Base-by-base conservation (phyloP, 1,284 basidiomycete genomes). In the Jaminaea rosea region DNA sequence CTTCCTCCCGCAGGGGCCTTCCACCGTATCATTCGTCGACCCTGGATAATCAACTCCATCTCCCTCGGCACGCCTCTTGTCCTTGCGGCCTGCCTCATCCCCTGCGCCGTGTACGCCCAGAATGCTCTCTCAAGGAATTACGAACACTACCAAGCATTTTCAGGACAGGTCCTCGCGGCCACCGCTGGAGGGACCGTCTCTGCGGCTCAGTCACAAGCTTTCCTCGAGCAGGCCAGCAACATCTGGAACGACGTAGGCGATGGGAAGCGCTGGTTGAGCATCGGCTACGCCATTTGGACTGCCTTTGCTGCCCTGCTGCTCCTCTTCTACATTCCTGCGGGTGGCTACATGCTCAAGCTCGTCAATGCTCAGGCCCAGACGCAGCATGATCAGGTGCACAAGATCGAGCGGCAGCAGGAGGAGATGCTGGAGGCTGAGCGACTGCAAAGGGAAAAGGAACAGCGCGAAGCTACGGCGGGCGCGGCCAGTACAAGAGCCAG, bases 271-370 rank as follows among this genome's bases (percentile, higher is more conserved):
- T 65, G 59, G n/a, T 21, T 36, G 26, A 55, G 50, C 26, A 59
- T 67, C 26, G 49, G 44, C 24, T 65, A 56, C 26, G 49, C 58
- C 7, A 44, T 67, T 8, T 67, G 64, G 64, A 46, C 46, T 1
- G 54, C 65, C 47, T 67, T 60, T 58, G 63, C 64, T 9, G 34
- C 57, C 1, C 24, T 65, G 23, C 63, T 65, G 36, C 42, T 67
- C 11, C 44, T 53, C 17, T 67, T 65, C 44, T 67, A 67, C 58
- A 59, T 67, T 8, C 63, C 63, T 4, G 62, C 64, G 1, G 63
- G 64, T 24, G 64, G 64, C 15, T 55, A 54, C 21, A 58, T 67
- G 24, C 55, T 60, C 26, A 59, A 31, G 23, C 47, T 65, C 11
- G 47, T 65, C 2, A 56, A 34, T 13, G 39, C 53, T 8, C 63